Evolutionary conservation across 2,329 filamentous ascomycete species (phyloP), one percentile per base, ranked within the genome.

Genomic region (Emmonsiellopsis sp.): DNA sequence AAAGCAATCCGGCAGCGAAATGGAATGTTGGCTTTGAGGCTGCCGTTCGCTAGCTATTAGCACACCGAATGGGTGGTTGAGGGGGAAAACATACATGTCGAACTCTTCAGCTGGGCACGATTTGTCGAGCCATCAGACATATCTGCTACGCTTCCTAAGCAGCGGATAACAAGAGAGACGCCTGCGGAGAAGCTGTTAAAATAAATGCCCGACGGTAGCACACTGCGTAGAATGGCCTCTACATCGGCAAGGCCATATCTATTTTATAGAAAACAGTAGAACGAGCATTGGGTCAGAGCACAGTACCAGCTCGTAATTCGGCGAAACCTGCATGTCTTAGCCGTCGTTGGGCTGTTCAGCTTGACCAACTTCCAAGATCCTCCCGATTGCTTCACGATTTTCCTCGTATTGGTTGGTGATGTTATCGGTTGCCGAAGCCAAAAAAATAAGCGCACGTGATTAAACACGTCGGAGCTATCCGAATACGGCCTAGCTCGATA

Each of bases 1-100:
- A 96, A 64, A 83, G 82, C 53, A 97, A 81, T 58, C 93, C 93
- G 58, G 91, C 92, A 61, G 85, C 73, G 70, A 97, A 95, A 74
- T 97, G 93, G 69, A 89, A 90, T 60, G 81, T 66, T 5, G 73
- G 70, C 64, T 72, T 72, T 20, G 69, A 71, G 48, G 68, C 70
- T 73, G 16, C 10, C 16, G 42, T n/a, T 11, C 11, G 37, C 10
- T 1, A 15, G 37, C 10, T 11, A 40, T 40, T 40, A 40, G 37
- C 37, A 11, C 11, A 15, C 15, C 37, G 10, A 40, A 15, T 40
- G 37, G 1, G 37, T 40, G 7, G 37, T 40, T 11, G 37, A 11
- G 37, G 7, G 37, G 37, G 37, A 45, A 31, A 16, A 52, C 55
- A 32, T 52, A 56, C 55, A 56, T 7, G 45, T 50, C 6, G 49